These are phyloP conservation scores for Macadamia integrifolia DNA, from an alignment of 164 flowering plant genomes.

Conservation along the genomic window DNA sequence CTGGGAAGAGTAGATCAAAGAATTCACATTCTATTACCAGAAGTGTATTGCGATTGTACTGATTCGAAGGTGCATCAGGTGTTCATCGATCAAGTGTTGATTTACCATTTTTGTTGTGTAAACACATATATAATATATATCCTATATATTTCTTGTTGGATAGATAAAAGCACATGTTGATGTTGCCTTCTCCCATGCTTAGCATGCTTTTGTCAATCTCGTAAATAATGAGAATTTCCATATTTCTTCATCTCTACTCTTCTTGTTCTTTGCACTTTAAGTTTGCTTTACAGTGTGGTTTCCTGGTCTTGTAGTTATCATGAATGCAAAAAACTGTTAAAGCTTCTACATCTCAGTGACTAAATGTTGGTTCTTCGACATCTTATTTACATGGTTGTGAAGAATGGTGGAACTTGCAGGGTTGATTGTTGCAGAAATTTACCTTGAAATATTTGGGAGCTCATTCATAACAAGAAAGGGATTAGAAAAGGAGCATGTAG, in stretches of 20 bases:
- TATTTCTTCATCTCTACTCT: neutral
- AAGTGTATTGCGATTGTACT: slow-evolving; percentile 69
- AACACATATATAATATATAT: slow-evolving; percentile 16
- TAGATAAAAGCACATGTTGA: slow-evolving; percentile 21
- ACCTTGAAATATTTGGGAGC: neutral
- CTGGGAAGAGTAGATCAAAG: slow-evolving; percentile 47
- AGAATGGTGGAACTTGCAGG: neutral
- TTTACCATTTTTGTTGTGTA: slow-evolving; percentile 36
- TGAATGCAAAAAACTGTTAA: neutral
- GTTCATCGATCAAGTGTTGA: slow-evolving; percentile 21
- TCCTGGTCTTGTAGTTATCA: neutral
- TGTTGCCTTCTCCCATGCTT: slow-evolving; percentile 19
- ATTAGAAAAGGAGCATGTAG: no score
- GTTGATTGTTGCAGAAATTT: neutral
- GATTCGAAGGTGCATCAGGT: slow-evolving; percentile 29
- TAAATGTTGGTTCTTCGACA: neutral
- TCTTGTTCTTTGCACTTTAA: neutral
- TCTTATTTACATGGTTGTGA: neutral
- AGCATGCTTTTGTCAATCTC: slow-evolving; percentile 20
- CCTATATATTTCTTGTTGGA: slow-evolving; percentile 30
- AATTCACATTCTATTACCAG: slow-evolving; percentile 71
- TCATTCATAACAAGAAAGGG: neutral
- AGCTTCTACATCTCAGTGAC: neutral
- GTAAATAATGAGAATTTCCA: slow-evolving; percentile 22
- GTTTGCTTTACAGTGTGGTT: neutral